phyloP scores from a whole-genome alignment of 2,329 filamentous ascomycete species.

The Diplodia sapinea region DNA sequence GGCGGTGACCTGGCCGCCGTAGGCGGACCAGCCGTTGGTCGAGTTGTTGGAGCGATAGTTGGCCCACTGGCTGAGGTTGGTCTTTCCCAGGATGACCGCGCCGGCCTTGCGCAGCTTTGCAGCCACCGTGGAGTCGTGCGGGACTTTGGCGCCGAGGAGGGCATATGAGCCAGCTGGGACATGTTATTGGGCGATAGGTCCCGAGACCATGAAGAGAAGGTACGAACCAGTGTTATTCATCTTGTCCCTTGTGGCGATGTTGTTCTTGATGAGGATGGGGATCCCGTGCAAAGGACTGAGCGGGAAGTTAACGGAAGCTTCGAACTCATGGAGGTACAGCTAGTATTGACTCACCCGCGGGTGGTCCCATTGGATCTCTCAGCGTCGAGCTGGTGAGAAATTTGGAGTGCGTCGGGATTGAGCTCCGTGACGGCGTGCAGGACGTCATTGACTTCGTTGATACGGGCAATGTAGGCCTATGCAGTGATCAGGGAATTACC shows the following conservation, averaged over 20 bases:
- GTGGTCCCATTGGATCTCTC: slow-evolving; percentile 55
- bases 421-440: slow-evolving; percentile 61
- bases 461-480: slow-evolving; percentile 59
- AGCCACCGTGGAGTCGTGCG: slow-evolving; percentile 64
- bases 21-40: slow-evolving; percentile 68
- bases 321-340: neutral
- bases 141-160: slow-evolving; percentile 63
- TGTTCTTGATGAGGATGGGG: slow-evolving; percentile 70
- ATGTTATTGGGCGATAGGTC: too few species aligned
- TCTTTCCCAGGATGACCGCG: slow-evolving; percentile 69
- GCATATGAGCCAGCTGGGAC: slow-evolving; percentile 64
- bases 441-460: slow-evolving; percentile 59
- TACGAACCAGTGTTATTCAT: slow-evolving; percentile 63
- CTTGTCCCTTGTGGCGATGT: slow-evolving; percentile 66
- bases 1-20: slow-evolving; percentile 66
- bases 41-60: slow-evolving; percentile 64
- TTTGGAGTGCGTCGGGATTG: slow-evolving; percentile 60
- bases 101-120: slow-evolving; percentile 65
- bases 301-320: neutral
- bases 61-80: slow-evolving; percentile 69
- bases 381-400: slow-evolving; percentile 56
- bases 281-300: slow-evolving; percentile 65
- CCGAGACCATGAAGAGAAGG: too few species aligned
- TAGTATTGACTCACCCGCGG: slow-evolving; percentile 47
- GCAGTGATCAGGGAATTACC: slow-evolving; percentile 33